Conservation (phyloP, 352 stramenopile genomes). For the Phytophthora pinifolia region DNA sequence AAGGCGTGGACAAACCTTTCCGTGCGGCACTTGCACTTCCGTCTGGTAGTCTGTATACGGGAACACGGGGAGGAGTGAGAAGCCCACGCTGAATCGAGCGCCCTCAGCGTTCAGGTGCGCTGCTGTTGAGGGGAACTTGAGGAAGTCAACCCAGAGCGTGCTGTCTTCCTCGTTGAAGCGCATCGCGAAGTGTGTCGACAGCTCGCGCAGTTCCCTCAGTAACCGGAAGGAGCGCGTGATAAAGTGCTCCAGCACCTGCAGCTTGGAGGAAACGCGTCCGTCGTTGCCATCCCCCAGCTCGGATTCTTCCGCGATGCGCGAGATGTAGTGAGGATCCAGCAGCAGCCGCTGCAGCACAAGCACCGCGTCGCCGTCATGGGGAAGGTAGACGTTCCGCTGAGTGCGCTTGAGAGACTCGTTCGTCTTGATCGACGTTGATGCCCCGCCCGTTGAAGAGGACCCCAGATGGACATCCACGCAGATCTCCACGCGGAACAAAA, state of each 20-base stretch:
- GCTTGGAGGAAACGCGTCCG: constrained; percentile 33
- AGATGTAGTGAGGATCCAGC: constrained; percentile 42
- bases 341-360: constrained; percentile 50
- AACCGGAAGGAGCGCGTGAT: constrained; percentile 56
- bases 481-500: constrained; percentile 47
- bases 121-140: too few species aligned
- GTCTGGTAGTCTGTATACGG: constrained; percentile 56
- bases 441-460: constrained; percentile 7
- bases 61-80: constrained; percentile 47
- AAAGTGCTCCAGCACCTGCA: constrained; percentile 53
- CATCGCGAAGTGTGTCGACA: constrained; percentile 58
- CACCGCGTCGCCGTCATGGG: constrained; percentile 46
- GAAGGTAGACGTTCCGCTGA: constrained; percentile 38
- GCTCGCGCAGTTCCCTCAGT: constrained; percentile 52
- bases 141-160: constrained; percentile 64
- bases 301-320: constrained; percentile 30
- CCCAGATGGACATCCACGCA: constrained; percentile 37
- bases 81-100: constrained; percentile 56
- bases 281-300: constrained; percentile 27
- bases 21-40: constrained; percentile 42
- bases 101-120: constrained; percentile 15
- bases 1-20: constrained; percentile 34
- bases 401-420: constrained; percentile 36
- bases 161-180: constrained; percentile 43
- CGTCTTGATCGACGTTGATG: constrained; percentile 30